These are phyloP conservation scores for Tetracentron sinense DNA, from an alignment of 164 flowering plant species.

Conservation along the genomic window DNA sequence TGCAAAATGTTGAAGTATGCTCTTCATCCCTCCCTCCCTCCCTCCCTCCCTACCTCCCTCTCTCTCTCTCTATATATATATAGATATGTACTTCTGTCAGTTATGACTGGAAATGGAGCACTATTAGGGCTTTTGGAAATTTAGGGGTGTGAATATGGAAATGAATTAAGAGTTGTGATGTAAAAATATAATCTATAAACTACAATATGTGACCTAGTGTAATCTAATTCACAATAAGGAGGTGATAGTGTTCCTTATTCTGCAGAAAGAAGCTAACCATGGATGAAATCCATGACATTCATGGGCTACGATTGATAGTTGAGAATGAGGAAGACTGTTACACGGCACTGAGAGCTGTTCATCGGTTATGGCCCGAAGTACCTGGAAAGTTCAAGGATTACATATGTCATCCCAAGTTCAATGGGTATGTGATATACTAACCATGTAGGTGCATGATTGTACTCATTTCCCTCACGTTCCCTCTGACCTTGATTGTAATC, in stretches of 20 bases:
- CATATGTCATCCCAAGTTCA: constrained; percentile 68
- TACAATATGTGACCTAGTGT: no score
- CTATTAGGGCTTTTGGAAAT: not conserved
- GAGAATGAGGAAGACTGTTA: constrained; percentile 66
- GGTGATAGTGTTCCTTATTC: constrained; percentile 1
- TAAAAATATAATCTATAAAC: not conserved
- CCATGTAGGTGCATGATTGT: not conserved
- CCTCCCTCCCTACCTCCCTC: no score
- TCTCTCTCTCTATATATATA: not conserved
- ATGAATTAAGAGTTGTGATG: not conserved
- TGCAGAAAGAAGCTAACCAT: constrained; percentile 80
- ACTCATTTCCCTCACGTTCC: not conserved
- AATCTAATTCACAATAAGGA: constrained; percentile 8
- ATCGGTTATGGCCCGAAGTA: constrained; percentile 55
- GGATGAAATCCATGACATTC: constrained; percentile 70
- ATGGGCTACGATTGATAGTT: constrained; percentile 62
- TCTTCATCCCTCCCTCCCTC: constrained; percentile 9
- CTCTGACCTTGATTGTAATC: constrained; percentile 3
- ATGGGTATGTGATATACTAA: constrained; percentile 57
- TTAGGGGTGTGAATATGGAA: not conserved
- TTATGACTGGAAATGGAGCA: not conserved
- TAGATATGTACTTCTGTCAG: not conserved
- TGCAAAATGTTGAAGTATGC: constrained; percentile 83
- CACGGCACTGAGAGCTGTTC: constrained; percentile 46
- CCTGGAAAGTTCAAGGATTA: constrained; percentile 82